Percentiles rank a stretch among this genome's conserved stretches.
Conservation (phyloP, 2,329 filamentous ascomycete species). For the Neurospora sp. region DNA sequence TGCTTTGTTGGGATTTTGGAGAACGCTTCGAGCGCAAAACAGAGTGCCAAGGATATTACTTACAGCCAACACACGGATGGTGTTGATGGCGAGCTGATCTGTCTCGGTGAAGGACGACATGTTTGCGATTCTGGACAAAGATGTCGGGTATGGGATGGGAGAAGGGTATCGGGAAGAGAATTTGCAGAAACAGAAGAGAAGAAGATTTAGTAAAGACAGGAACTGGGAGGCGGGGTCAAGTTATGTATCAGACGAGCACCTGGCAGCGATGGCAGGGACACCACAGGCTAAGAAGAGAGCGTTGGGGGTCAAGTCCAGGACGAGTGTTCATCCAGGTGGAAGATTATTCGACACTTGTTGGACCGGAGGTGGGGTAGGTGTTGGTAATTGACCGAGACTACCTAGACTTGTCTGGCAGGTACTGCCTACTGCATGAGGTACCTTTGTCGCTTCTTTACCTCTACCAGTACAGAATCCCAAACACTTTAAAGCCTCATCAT, state of each 20-base stretch:
- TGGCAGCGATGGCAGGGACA: neutral
- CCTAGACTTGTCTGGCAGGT: neutral
- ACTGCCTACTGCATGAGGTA: neutral
- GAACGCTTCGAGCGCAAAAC: neutral
- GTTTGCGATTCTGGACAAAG: slow-evolving; percentile 30
- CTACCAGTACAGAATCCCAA: neutral
- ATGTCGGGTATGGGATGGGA: neutral
- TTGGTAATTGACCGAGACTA: neutral
- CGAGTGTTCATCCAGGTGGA: neutral
- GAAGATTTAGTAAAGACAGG: slow-evolving; percentile 7
- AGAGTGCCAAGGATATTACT: slow-evolving; percentile 33
- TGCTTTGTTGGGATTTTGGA: slow-evolving; percentile 15
- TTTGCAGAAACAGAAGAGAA: slow-evolving; percentile 6
- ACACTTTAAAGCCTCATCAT: neutral
- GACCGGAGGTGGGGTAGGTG: neutral
- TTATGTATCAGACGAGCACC: slow-evolving; percentile 4
- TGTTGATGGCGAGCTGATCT: slow-evolving; percentile 93
- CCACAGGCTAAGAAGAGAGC: neutral
- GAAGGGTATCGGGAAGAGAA: slow-evolving; percentile 2
- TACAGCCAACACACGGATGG: slow-evolving; percentile 93
- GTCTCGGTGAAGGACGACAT: slow-evolving; percentile 78
- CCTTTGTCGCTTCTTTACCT: neutral
- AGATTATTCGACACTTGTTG: neutral
- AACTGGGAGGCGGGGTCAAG: slow-evolving; percentile 16
- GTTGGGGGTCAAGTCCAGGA: neutral